Evolutionary conservation across 257 asterid species (phyloP).

Genomic region (Euphrasia confusa): DNA sequence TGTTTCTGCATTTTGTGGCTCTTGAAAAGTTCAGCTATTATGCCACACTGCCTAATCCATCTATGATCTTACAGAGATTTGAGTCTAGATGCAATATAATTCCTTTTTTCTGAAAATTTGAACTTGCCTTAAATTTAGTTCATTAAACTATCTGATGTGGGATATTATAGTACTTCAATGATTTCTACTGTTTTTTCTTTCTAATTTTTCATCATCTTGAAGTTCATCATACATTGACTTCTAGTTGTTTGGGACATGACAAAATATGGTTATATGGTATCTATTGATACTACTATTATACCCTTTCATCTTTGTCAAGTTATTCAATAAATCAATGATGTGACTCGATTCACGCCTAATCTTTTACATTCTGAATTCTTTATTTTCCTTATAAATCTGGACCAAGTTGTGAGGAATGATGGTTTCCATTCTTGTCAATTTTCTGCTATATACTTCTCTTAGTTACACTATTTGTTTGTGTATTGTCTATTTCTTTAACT

Average conservation of each 20-base stretch:
- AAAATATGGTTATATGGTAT: not conserved
- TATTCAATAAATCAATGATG: not conserved
- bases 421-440: not conserved
- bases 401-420: slow-evolving; percentile 9
- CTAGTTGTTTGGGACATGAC: not conserved
- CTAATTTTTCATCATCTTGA: not conserved
- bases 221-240: not conserved
- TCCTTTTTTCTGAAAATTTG: not conserved
- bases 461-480: not conserved
- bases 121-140: not conserved
- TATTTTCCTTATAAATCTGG: not conserved
- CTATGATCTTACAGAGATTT: not conserved
- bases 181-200: not conserved
- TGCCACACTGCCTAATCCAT: not conserved
- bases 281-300: not conserved
- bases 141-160: slow-evolving; percentile 3
- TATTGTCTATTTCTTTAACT: not conserved
- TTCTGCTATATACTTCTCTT: not conserved
- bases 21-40: not conserved
- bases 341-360: not conserved
- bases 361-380: not conserved
- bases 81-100: not conserved
- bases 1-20: no score
- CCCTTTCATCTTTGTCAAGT: not conserved
- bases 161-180: not conserved